Evolutionary conservation across 2,329 filamentous ascomycete species (phyloP).

Genomic region (Elsinoe ampelina): DNA sequence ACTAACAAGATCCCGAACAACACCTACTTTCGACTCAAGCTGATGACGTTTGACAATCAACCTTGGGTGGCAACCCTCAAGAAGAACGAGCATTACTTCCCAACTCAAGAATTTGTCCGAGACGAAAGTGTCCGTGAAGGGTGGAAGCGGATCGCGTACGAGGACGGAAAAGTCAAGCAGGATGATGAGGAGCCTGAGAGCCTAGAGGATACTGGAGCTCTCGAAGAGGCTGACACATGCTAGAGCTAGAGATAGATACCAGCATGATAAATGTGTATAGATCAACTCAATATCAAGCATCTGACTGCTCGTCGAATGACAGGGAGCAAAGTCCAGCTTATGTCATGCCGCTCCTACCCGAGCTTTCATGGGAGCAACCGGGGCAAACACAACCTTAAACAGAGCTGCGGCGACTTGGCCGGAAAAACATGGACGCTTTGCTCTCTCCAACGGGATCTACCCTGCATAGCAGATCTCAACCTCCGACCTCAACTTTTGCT

Average conservation of each 20-base stretch:
- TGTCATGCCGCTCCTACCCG: conserved; percentile 3
- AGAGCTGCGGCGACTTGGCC: conserved; percentile 5
- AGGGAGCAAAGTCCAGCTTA: background rate
- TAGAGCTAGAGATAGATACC: background rate
- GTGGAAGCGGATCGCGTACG: conserved; percentile 50
- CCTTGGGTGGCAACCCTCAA: conserved; percentile 99
- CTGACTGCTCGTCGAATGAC: background rate
- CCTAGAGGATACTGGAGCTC: conserved; percentile 3
- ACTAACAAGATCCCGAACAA: conserved; percentile 89
- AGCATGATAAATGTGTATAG: conserved; percentile 1
- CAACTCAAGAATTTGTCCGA: conserved; percentile 56
- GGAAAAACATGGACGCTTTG: conserved; percentile 8
- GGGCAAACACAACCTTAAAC: background rate
- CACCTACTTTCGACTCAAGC: conserved; percentile 92
- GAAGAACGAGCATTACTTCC: conserved; percentile 96
- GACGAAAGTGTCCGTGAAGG: conserved; percentile 43
- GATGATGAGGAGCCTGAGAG: conserved; percentile 24
- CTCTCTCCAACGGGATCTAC: conserved; percentile 10
- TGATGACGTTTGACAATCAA: conserved; percentile 97
- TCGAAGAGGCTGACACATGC: background rate
- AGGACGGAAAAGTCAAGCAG: conserved; percentile 34
- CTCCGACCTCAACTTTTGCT: conserved; percentile 2
- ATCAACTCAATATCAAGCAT: background rate
- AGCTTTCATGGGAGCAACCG: background rate
- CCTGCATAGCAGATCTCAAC: conserved; percentile 10